A percentile compares a stretch with the other conserved stretches of the same genome.
These are phyloP conservation scores for Crotalaria pallida DNA, from an alignment of 306 rosid species.

Conservation along the genomic window DNA sequence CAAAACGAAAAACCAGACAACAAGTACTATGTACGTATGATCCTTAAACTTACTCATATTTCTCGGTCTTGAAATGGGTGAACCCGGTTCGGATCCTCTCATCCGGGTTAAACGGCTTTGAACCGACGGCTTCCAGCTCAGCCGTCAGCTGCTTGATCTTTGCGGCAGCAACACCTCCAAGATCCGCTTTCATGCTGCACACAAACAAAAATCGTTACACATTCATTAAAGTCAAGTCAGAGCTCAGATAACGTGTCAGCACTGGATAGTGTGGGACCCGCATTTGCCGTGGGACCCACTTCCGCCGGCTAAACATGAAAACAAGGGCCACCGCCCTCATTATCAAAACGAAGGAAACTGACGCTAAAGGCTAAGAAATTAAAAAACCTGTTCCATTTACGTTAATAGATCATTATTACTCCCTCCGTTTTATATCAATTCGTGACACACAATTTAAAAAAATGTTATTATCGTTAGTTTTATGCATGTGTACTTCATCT, in stretches of 20 bases:
- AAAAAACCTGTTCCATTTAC: no score
- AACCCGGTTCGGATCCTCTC: conserved; percentile 77
- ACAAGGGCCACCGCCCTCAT: not conserved
- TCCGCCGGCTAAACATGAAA: not conserved
- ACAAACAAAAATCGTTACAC: not conserved
- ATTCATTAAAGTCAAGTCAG: not conserved
- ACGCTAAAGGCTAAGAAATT: not conserved
- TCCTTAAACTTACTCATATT: conserved; percentile 56
- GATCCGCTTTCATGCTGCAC: conserved; percentile 53
- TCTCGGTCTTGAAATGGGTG: conserved; percentile 58
- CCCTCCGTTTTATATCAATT: no score
- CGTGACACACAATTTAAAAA: no score
- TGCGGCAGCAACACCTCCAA: conserved; percentile 56
- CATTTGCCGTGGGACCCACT: not conserved
- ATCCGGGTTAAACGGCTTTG: conserved; percentile 39
- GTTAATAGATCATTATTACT: no score
- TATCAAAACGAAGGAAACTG: not conserved
- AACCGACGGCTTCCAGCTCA: conserved; percentile 35
- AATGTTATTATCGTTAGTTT: no score
- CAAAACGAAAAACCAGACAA: no score
- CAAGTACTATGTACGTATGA: no score
- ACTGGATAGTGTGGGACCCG: conserved; percentile 14
- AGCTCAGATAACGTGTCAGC: not conserved
- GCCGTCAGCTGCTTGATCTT: conserved; percentile 71
- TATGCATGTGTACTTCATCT: no score